A percentile compares a stretch with the other conserved stretches of the same genome.
These are phyloP conservation scores for Alternaria conjuncta DNA, from an alignment of 2,329 filamentous ascomycete genomes.

Conservation along the genomic window DNA sequence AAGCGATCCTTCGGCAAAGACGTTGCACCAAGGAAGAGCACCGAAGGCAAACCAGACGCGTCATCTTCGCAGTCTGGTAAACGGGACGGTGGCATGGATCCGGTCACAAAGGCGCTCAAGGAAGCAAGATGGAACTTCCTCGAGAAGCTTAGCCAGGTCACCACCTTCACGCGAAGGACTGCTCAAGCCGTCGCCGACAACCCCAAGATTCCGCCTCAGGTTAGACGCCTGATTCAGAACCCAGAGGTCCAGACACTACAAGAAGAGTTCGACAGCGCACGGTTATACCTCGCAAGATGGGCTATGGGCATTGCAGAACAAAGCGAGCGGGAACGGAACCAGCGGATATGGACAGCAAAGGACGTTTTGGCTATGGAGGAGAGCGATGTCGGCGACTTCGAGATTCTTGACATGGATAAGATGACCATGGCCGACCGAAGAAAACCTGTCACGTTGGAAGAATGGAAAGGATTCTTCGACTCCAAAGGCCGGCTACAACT, in stretches of 20 bases:
- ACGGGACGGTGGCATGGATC: constrained; percentile 82
- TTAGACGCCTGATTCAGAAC: constrained; percentile 82
- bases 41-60: constrained; percentile 31
- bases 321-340: constrained; percentile 83
- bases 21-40: constrained; percentile 49
- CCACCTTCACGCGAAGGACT: constrained; percentile 89
- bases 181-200: constrained; percentile 93
- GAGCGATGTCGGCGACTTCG: constrained; percentile 93
- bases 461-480: constrained; percentile 95
- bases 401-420: constrained; percentile 82
- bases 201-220: constrained; percentile 85
- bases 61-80: constrained; percentile 39
- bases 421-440: constrained; percentile 78
- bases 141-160: constrained; percentile 96
- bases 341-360: constrained; percentile 89
- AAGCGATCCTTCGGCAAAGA: constrained; percentile 77
- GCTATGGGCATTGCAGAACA: constrained; percentile 99
- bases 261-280: constrained; percentile 95
- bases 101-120: constrained; percentile 90
- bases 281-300: constrained; percentile 94
- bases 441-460: constrained; percentile 77
- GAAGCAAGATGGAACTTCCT: constrained; percentile 95
- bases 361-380: constrained; percentile 95
- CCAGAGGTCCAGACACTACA: constrained; percentile 94
- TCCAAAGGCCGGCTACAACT: constrained; percentile 75